Conservation (phyloP, 129 eudicot genomes). For the Cynara cardunculus region DNA sequence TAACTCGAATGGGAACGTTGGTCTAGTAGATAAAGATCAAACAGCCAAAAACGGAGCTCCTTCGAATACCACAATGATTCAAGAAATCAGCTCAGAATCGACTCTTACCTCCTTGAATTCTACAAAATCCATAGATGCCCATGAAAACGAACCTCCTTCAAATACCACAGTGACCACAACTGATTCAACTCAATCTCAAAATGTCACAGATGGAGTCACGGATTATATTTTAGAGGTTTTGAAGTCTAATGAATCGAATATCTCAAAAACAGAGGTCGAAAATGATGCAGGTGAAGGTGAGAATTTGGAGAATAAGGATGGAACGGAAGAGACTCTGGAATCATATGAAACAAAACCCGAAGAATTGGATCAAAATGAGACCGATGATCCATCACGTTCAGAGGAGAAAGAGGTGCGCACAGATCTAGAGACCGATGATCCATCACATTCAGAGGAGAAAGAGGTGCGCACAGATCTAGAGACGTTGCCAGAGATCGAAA, state of each 20-base stretch:
- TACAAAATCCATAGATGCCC: neutral
- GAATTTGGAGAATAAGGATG: constrained; percentile 27
- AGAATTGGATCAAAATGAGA: constrained; percentile 30
- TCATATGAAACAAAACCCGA: constrained; percentile 13
- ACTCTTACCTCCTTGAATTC: constrained; percentile 16
- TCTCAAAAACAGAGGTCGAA: constrained; percentile 4
- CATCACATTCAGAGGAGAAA: constrained; percentile 47
- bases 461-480: constrained; percentile 47
- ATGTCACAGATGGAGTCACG: constrained; percentile 3
- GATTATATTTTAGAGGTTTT: constrained; percentile 1
- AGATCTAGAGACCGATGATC: constrained; percentile 55
- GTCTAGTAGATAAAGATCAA: constrained; percentile 19
- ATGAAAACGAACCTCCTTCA: constrained; percentile 22
- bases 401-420: constrained; percentile 53
- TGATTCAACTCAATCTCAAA: constrained; percentile 18
- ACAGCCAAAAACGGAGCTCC: constrained; percentile 11
- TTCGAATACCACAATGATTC: constrained; percentile 19
- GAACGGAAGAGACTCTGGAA: constrained; percentile 31
- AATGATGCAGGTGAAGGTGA: constrained; percentile 15
- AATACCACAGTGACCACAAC: constrained; percentile 18
- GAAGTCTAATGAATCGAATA: constrained; percentile 1
- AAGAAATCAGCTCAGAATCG: constrained; percentile 16
- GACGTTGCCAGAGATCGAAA: constrained; percentile 57
- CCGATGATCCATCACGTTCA: constrained; percentile 33
- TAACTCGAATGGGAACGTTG: constrained; percentile 26